Percentiles rank a stretch among this genome's conserved stretches.
phyloP scores from a whole-genome alignment of 306 rosid genomes.

The Malus asiatica region DNA sequence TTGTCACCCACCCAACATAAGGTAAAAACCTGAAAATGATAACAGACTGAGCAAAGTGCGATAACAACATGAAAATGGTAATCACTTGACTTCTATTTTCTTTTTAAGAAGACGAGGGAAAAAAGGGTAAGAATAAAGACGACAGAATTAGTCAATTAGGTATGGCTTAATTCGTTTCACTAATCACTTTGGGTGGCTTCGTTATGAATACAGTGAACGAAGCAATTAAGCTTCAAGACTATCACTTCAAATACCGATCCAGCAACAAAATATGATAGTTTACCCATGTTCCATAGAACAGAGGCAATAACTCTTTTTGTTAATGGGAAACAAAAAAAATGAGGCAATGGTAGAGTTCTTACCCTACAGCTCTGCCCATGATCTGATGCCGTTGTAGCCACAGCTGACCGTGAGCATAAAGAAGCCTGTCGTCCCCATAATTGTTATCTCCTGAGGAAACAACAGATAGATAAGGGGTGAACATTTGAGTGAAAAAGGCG shows the following conservation, averaged over 20 bases:
- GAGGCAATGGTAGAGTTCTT: conserved; percentile 7
- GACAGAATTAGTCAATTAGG: background rate
- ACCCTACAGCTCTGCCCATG: conserved; percentile 98
- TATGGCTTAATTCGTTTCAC: background rate
- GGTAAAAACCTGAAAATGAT: conserved; percentile 70
- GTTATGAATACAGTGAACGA: background rate
- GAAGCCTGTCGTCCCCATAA: conserved; percentile 79
- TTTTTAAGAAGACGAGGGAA: background rate
- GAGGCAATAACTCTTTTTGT: background rate
- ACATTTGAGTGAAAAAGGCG: background rate
- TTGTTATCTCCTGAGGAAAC: conserved; percentile 76
- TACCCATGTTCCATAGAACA: background rate
- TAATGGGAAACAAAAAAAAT: background rate
- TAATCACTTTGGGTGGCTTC: background rate
- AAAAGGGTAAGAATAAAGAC: background rate
- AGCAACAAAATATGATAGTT: background rate
- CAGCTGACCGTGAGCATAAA: conserved; percentile 88
- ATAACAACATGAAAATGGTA: background rate
- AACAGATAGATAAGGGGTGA: background rate
- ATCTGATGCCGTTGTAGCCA: conserved; percentile 91
- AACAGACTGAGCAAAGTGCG: background rate
- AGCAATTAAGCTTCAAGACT: background rate
- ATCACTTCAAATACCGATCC: background rate
- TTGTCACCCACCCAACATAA: conserved; percentile 93
- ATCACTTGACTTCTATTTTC: background rate